Evolutionary conservation across 176 grass and related monocot species (phyloP).

Genomic region (Rhynchospora breviuscula): DNA sequence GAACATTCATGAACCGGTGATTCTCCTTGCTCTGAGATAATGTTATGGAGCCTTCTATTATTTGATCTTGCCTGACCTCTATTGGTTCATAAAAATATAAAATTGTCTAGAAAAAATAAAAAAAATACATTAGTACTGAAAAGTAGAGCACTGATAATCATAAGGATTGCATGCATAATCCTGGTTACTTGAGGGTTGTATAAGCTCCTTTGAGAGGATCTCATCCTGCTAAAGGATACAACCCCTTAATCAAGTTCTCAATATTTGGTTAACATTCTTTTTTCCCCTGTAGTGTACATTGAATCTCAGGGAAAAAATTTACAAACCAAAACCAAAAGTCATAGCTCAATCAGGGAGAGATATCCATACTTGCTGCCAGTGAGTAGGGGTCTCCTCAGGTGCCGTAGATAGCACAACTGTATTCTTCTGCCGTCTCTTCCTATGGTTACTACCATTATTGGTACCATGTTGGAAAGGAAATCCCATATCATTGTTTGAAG

Average conservation of each 20-base stretch:
- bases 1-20: conserved; percentile 76
- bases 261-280: not conserved
- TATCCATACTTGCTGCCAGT: conserved; percentile 83
- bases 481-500: conserved; percentile 24
- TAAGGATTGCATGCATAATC: not conserved
- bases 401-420: conserved; percentile 73
- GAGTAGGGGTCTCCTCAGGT: conserved; percentile 77
- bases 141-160: not conserved
- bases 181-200: not conserved
- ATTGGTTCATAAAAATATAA: conserved; percentile 85
- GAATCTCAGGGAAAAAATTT: not conserved
- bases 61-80: conserved; percentile 75
- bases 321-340: not conserved
- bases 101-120: conserved; percentile 53
- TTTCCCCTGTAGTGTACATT: not conserved
- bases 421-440: conserved; percentile 49
- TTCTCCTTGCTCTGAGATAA: conserved; percentile 76
- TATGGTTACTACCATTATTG: conserved; percentile 38
- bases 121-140: not conserved
- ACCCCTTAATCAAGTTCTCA: not conserved
- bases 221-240: not conserved
- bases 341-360: not conserved
- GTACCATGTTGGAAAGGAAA: conserved; percentile 29
- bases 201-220: not conserved
- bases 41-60: conserved; percentile 69